A percentile compares a stretch with the other conserved stretches of the same genome.
Conservation (phyloP, 106 monocot species). For the Phalaenopsis aphrodite region DNA sequence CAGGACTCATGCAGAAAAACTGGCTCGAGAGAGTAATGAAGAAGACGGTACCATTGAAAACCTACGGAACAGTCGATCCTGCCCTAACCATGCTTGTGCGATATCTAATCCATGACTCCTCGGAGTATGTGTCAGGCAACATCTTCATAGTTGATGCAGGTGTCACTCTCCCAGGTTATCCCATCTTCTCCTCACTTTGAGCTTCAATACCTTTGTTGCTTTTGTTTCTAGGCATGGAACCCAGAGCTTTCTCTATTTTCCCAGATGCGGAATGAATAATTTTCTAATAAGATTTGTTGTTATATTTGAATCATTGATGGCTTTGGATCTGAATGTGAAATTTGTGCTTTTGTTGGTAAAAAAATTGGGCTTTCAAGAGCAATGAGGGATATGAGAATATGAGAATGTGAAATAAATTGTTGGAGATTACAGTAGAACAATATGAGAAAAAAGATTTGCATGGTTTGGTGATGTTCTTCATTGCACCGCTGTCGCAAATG, state of each 20-base stretch:
- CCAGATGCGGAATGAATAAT: not conserved
- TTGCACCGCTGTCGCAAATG: no score
- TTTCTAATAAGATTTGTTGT: no score
- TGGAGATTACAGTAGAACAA: no score
- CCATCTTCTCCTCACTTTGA: slow-evolving; percentile 83
- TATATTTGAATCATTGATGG: no score
- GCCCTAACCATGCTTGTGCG: slow-evolving; percentile 60
- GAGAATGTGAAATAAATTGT: no score
- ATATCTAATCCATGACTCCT: slow-evolving; percentile 59
- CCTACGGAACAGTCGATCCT: slow-evolving; percentile 43
- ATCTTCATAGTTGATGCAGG: slow-evolving; percentile 66
- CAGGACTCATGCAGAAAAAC: slow-evolving; percentile 48
- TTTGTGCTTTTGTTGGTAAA: no score
- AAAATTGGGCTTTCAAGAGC: no score
- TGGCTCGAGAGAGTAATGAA: slow-evolving; percentile 54
- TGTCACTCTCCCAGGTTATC: slow-evolving; percentile 59
- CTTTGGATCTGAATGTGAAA: no score
- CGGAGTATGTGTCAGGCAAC: slow-evolving; percentile 67
- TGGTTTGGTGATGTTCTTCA: no score
- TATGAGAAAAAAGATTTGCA: no score
- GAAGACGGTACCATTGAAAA: slow-evolving; percentile 49
- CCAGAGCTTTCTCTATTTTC: not conserved
- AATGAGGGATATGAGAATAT: no score
- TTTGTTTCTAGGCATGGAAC: not conserved
- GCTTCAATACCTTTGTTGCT: not conserved